phyloP scores from a whole-genome alignment of 1,139 yeast species.

The Schizosaccharomyces versatilis region DNA sequence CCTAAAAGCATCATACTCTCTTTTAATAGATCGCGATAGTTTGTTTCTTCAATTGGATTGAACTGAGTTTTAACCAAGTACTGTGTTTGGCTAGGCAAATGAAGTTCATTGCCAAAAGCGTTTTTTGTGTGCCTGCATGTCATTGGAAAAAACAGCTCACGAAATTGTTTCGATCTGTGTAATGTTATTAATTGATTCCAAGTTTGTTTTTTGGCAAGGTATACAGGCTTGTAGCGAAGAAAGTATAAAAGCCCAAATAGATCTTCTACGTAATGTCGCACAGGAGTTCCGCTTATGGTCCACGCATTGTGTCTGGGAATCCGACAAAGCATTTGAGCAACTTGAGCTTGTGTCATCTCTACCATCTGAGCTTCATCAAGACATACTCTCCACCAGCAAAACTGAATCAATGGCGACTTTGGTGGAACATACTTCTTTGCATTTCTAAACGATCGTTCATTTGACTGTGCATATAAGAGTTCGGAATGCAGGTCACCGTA shows the following conservation, averaged over 20 bases:
- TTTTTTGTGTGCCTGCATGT: slow-evolving; percentile 65
- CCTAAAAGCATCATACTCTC: slow-evolving; percentile 43
- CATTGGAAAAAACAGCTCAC: slow-evolving; percentile 26
- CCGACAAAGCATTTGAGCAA: slow-evolving; percentile 57
- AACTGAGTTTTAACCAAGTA: slow-evolving; percentile 50
- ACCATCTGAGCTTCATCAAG: slow-evolving; percentile 92
- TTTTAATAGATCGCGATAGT: slow-evolving; percentile 42
- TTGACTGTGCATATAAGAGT: slow-evolving; percentile 53
- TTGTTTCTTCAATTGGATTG: slow-evolving; percentile 61
- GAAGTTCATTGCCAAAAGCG: slow-evolving; percentile 56
- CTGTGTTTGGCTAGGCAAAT: slow-evolving; percentile 56
- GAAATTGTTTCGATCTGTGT: slow-evolving; percentile 24
- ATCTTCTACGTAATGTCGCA: slow-evolving; percentile 42
- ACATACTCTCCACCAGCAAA: slow-evolving; percentile 78
- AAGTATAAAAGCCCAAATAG: slow-evolving; percentile 49
- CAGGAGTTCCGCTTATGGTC: slow-evolving; percentile 95
- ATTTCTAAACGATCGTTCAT: slow-evolving; percentile 1
- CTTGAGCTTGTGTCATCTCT: slow-evolving; percentile 45
- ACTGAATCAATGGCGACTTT: slow-evolving; percentile 49
- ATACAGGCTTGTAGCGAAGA: slow-evolving; percentile 43
- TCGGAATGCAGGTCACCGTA: slow-evolving; percentile 50
- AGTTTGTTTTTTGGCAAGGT: slow-evolving; percentile 7
- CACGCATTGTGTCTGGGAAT: slow-evolving; percentile 76
- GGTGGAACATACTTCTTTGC: slow-evolving; percentile 6
- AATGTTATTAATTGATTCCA: slow-evolving; percentile 14